Conservation (phyloP, 768 basidiomycete species). For the Rhodosporidiobolus sp. region DNA sequence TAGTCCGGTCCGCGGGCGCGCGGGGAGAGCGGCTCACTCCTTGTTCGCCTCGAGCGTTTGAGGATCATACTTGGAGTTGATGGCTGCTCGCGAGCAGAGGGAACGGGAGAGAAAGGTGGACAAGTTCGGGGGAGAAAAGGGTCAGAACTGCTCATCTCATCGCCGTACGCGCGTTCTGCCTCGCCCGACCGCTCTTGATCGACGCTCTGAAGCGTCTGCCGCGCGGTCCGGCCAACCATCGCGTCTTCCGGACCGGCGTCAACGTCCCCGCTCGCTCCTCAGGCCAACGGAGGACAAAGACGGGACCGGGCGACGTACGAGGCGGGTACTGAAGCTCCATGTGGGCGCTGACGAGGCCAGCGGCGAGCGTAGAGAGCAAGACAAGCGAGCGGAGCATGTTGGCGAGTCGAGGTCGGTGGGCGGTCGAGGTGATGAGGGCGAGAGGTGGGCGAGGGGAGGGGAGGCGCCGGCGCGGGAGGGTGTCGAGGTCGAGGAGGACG, state of each 20-base stretch:
- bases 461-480: not conserved
- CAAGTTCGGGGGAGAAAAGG: not conserved
- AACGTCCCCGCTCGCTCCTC: not conserved
- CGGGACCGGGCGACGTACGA: constrained; percentile 10
- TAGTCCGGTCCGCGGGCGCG: no score
- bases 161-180: no score
- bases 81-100: constrained; percentile 6
- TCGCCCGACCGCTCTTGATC: not conserved
- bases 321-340: constrained; percentile 22
- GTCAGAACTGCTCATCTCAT: not conserved
- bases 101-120: not conserved
- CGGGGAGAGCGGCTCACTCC: constrained; percentile 35
- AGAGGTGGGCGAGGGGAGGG: not conserved
- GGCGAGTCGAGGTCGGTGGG: not conserved
- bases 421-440: not conserved
- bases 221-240: no score
- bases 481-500: not conserved
- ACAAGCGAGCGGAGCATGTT: not conserved
- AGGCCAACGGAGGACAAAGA: not conserved
- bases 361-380: constrained; percentile 1
- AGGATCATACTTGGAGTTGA: constrained; percentile 41
- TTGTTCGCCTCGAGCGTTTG: constrained; percentile 41
- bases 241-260: no score
- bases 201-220: not conserved
- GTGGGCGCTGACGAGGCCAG: constrained; percentile 6